These are phyloP conservation scores for Claviceps purpurea DNA, from an alignment of 2,329 filamentous ascomycete species.

Conservation along the genomic window DNA sequence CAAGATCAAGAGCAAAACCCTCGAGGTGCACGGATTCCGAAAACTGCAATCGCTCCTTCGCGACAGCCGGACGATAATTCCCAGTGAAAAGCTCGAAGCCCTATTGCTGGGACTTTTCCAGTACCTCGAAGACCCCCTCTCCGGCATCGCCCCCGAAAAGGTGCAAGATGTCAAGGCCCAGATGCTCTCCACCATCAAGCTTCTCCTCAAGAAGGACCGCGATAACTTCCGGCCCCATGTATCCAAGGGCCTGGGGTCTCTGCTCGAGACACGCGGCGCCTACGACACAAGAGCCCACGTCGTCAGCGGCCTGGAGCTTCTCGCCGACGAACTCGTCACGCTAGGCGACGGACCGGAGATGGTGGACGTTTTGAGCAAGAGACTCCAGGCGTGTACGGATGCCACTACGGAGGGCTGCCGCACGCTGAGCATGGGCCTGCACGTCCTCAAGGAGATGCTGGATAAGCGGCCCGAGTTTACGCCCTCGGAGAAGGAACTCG, in stretches of 20 bases:
- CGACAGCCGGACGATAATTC: constrained; percentile 49
- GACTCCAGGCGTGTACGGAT: constrained; percentile 30
- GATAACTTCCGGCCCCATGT: constrained; percentile 55
- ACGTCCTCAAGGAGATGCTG: constrained; percentile 47
- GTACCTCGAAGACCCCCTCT: constrained; percentile 51
- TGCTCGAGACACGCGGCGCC: constrained; percentile 49
- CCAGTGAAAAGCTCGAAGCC: constrained; percentile 54
- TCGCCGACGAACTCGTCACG: constrained; percentile 57
- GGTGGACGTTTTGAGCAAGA: constrained; percentile 36
- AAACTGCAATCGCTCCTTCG: constrained; percentile 64
- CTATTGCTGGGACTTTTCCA: constrained; percentile 56
- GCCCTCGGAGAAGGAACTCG: constrained; percentile 38
- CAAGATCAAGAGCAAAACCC: constrained; percentile 54
- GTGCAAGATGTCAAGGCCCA: constrained; percentile 61
- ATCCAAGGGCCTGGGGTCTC: constrained; percentile 50
- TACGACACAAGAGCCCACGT: constrained; percentile 61
- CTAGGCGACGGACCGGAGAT: constrained; percentile 52
- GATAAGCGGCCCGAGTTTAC: constrained; percentile 33
- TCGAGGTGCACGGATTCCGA: constrained; percentile 73
- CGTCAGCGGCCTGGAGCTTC: constrained; percentile 58
- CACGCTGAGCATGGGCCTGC: constrained; percentile 48
- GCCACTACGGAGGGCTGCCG: constrained; percentile 32
- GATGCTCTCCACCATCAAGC: constrained; percentile 58
- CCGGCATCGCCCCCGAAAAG: constrained; percentile 46
- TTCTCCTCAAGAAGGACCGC: constrained; percentile 55